Evolutionary conservation across 306 rosid species (phyloP), one percentile per base, ranked within the genome.

Genomic region (Cicer cuneatum): DNA sequence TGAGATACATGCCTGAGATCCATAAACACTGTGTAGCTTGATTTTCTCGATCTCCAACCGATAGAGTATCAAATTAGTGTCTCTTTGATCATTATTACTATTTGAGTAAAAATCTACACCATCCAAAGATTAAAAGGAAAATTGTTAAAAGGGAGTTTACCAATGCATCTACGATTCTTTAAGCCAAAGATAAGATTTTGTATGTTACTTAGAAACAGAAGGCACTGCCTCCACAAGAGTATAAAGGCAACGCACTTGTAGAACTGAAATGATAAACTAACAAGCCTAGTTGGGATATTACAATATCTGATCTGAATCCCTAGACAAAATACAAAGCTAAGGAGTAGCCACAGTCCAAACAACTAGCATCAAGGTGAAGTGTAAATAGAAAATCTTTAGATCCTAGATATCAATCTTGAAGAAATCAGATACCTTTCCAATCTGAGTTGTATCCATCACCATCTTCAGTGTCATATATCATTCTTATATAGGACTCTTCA

Each of bases 21-120:
- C 98, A 82, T 93, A 93, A 18, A 89, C 81, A 9, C 96, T 85
- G 88, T 87, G 86, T 60, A 93, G 86, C 84, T 88, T 89, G 69
- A 93, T 88, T 87, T 87, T 80, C 84, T 88, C 77, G 39, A 87
- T 86, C 88, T 91, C 97, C 88, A 93, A 78, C 71, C 86, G 79
- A 79, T 93, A 93, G 77, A 91, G 85, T 47, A 85, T 79, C 73
- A 83, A 83, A 63, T 82, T 72, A 48, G 71, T 53, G 74, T 84
- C 81, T 76, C 75, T 80, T 59, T 52, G 60, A 59, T 80, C 85
- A 58, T 80, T 77, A 61, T 53, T 63, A 13, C 81, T 80, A 71
- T 77, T 75, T 46, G 84, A 49, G 85, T 63, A 49, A 66, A 45
- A 65, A 64, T 19, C 81, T 81, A 87, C 85, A 24, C 66, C 87